Conservation (phyloP, 306 rosid genomes). For the Fragaria ananassa region DNA sequence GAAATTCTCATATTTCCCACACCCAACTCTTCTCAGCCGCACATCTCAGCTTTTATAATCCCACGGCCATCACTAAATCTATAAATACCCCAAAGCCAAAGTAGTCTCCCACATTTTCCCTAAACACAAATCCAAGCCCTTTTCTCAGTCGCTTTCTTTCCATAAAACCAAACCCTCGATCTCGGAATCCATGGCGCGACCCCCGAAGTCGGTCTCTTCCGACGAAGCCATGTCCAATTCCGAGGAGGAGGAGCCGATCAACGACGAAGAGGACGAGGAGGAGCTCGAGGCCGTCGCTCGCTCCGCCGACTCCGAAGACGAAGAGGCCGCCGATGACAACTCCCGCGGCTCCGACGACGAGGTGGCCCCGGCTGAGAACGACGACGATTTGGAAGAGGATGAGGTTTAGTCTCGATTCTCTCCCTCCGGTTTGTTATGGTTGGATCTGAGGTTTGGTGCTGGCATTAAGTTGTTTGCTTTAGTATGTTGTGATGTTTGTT, state of each 20-base stretch:
- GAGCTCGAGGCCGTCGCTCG: conserved; percentile 92
- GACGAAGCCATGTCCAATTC: conserved; percentile 68
- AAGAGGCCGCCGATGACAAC: conserved; percentile 34
- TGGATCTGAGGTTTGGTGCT: conserved; percentile 25
- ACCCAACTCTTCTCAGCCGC: conserved; percentile 32
- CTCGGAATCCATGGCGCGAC: conserved; percentile 58
- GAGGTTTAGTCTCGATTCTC: conserved; percentile 35
- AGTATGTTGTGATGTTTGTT: background rate
- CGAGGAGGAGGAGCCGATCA: conserved; percentile 49
- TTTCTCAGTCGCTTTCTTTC: background rate
- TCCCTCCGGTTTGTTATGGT: background rate
- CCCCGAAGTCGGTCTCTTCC: conserved; percentile 60
- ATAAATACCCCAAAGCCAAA: background rate
- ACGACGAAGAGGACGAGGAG: conserved; percentile 75
- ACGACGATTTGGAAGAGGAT: conserved; percentile 44
- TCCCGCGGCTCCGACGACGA: conserved; percentile 38
- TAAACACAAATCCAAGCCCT: too few relatives aligned
- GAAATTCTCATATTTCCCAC: conserved; percentile 37
- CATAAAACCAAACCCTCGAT: conserved; percentile 51
- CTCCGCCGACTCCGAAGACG: conserved; percentile 68
- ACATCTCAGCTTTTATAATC: conserved; percentile 32
- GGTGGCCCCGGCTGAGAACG: conserved; percentile 25
- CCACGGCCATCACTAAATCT: conserved; percentile 26
- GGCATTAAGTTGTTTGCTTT: background rate
- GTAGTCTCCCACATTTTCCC: background rate